Evolutionary conservation across 2,329 filamentous ascomycete species (phyloP).

Genomic region (Boeremia lycopersici): DNA sequence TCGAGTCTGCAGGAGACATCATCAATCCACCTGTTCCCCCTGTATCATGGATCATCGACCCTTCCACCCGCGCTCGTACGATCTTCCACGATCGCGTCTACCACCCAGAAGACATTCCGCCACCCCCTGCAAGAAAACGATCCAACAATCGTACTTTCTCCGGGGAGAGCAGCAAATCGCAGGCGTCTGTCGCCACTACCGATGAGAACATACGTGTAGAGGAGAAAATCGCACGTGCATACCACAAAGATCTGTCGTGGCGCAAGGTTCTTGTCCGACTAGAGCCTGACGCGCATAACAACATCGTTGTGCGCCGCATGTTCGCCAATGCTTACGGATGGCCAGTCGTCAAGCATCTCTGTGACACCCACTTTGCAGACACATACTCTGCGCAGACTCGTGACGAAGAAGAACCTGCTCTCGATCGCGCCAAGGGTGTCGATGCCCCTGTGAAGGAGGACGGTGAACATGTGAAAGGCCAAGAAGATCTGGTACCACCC

Average conservation of each 20-base stretch:
- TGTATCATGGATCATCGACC: constrained; percentile 81
- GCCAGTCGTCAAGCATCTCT: constrained; percentile 94
- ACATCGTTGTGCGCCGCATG: constrained; percentile 94
- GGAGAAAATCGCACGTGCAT: constrained; percentile 95
- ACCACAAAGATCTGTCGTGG: constrained; percentile 91
- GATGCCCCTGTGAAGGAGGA: constrained; percentile 62
- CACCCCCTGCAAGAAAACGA: constrained; percentile 64
- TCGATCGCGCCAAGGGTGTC: constrained; percentile 71
- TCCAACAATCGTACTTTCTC: constrained; percentile 45
- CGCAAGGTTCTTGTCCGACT: constrained; percentile 94
- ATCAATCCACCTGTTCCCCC: constrained; percentile 88
- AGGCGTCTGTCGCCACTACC: constrained; percentile 33
- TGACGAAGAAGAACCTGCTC: constrained; percentile 69
- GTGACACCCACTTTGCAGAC: constrained; percentile 91
- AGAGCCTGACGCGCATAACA: constrained; percentile 97
- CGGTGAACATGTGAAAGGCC: constrained; percentile 68
- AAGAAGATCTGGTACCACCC: constrained; percentile 46
- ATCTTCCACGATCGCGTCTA: constrained; percentile 98
- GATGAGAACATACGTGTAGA: constrained; percentile 82
- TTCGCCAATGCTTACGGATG: constrained; percentile 98
- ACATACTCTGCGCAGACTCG: constrained; percentile 67
- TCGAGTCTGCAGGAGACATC: constrained; percentile 92
- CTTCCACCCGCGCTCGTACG: constrained; percentile 77
- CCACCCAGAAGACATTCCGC: constrained; percentile 89
- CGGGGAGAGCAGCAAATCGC: constrained; percentile 39